These are phyloP conservation scores for Fusarium globosum DNA, from an alignment of 2,329 filamentous ascomycete species.

Conservation along the genomic window DNA sequence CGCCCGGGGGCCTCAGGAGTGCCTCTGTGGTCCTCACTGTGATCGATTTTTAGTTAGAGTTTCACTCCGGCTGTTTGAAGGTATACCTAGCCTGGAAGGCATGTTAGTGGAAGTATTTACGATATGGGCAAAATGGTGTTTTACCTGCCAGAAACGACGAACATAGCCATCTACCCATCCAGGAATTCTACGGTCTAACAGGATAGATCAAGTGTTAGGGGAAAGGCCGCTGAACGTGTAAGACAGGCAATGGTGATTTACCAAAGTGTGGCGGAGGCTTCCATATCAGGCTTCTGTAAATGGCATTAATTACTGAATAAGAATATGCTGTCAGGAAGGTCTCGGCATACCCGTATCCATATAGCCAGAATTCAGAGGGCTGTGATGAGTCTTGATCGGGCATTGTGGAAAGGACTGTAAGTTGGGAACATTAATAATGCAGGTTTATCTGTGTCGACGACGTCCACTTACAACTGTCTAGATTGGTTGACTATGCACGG, in stretches of 20 bases:
- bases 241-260: slow-evolving; percentile 69
- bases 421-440: slow-evolving; percentile 29
- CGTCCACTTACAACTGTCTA: background rate
- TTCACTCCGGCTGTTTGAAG: background rate
- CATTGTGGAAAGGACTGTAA: slow-evolving; percentile 48
- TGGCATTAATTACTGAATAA: slow-evolving; percentile 8
- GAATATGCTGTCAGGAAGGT: slow-evolving; percentile 11
- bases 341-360: slow-evolving; percentile 85
- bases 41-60: slow-evolving; percentile 3
- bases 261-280: slow-evolving; percentile 97
- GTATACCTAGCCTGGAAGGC: slow-evolving; percentile 50
- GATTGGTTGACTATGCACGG: background rate
- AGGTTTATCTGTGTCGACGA: background rate
- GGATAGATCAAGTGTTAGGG: slow-evolving; percentile 4
- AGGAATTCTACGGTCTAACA: slow-evolving; percentile 80
- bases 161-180: slow-evolving; percentile 96
- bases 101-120: slow-evolving; percentile 11
- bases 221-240: slow-evolving; percentile 1
- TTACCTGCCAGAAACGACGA: slow-evolving; percentile 96
- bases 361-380: slow-evolving; percentile 85
- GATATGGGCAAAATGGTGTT: slow-evolving; percentile 46
- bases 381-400: slow-evolving; percentile 48
- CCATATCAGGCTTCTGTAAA: slow-evolving; percentile 86
- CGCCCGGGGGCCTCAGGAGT: slow-evolving; percentile 88
- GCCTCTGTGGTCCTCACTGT: slow-evolving; percentile 91